Evolutionary conservation across 371 early-diverging fungal genomes (phyloP), one percentile per base, ranked within the genome.

Genomic region (Mucor plumbeus): DNA sequence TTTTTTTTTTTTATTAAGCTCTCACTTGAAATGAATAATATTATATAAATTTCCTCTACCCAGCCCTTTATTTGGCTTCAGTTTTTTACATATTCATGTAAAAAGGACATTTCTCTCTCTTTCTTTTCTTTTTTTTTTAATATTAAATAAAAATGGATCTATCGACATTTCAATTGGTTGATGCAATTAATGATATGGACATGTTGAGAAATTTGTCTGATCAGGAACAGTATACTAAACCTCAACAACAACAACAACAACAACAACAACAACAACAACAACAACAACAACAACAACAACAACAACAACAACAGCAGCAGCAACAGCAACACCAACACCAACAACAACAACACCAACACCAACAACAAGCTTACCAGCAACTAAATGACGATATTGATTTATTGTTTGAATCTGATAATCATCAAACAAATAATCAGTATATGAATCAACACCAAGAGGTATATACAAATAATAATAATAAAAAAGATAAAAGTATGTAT

Each of bases 161-260:
- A 47, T 63, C 69, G 31, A 61, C 61, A 38, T 72, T 68, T 59
- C 72, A 72, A 41, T 36, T 72, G 33, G 61, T 64, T 15, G 69
- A 68, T 58, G 58, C 69, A 33, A 68, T 72, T 40, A 68, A 65
- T 44, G 69, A 68, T 56, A 72, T 72, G 60, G 72, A 72, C 21
- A 68, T 72, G 58, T 13, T 72, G 44, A 61, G 69, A 64, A 64
- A 47, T 7, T 39, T 72, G 17, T 65, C 72, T 55, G 56, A 48
- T 41, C 61, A 61, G 17, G 56, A 60, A 53, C 54, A 63, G 13
- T 53, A 40, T 34, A 40, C n/a, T 33, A 43, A 61, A 33, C 61
- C 17, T 15, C 61, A 57, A 21, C 56, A 35, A 19, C 36, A 59
- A 26, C 48, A 59, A 6, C 65, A 65, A 7, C 39, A 38, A 17